These are phyloP conservation scores for Mycena venus DNA, from an alignment of 768 basidiomycete species.

Conservation along the genomic window DNA sequence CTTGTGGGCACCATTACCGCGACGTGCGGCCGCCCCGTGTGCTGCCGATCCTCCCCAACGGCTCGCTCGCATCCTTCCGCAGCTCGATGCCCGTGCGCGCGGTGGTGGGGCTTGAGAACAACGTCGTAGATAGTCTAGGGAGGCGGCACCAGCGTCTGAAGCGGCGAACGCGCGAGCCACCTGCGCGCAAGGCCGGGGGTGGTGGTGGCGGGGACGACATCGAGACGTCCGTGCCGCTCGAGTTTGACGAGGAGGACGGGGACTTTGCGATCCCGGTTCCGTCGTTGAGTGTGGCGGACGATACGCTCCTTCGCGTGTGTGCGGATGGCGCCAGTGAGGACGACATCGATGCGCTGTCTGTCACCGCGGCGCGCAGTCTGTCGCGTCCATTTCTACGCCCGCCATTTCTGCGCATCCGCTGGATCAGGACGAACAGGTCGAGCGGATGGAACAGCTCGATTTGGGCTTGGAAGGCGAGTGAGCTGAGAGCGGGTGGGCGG, in stretches of 20 bases:
- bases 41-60: constrained; percentile 88
- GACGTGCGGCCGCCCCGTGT: constrained; percentile 54
- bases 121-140: constrained; percentile 74
- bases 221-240: constrained; percentile 63
- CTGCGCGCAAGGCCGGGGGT: constrained; percentile 41
- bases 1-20: constrained; percentile 69
- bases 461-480: constrained; percentile 45
- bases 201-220: constrained; percentile 30
- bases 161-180: constrained; percentile 62
- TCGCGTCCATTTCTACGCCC: constrained; percentile 53
- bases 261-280: constrained; percentile 55
- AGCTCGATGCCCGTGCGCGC: constrained; percentile 71
- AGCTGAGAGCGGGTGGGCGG: constrained; percentile 60
- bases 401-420: constrained; percentile 50
- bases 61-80: constrained; percentile 55
- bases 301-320: constrained; percentile 20
- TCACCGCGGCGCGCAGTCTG: constrained; percentile 45
- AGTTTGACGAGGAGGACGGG: constrained; percentile 80
- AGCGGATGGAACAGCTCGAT: constrained; percentile 27
- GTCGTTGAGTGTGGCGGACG: constrained; percentile 33
- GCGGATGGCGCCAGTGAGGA: constrained; percentile 32
- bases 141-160: constrained; percentile 66
- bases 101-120: constrained; percentile 65
- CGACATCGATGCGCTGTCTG: constrained; percentile 39
- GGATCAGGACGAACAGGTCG: no score